phyloP scores from a whole-genome alignment of 208 protist species.

The Kentomonas sorsogonicus region DNA sequence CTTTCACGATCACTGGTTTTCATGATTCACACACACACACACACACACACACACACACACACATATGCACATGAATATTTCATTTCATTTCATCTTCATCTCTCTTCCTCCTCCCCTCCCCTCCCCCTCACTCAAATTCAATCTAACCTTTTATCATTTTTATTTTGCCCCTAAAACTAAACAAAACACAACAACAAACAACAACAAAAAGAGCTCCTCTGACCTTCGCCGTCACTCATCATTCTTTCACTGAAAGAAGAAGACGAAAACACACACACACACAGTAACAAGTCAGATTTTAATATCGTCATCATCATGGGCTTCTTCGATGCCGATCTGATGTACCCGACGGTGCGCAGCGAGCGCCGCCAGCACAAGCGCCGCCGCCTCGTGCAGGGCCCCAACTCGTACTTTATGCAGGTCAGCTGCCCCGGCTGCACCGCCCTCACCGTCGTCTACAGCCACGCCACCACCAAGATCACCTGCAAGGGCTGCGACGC shows the following conservation, averaged over 20 bases:
- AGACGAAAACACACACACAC: background rate
- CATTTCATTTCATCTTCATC: too few relatives aligned
- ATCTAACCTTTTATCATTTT: too few relatives aligned
- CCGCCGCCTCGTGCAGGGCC: constrained; percentile 98
- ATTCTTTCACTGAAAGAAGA: background rate
- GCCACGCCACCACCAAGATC: constrained; percentile 96
- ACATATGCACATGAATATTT: background rate
- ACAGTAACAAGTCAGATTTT: background rate
- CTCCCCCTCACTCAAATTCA: too few relatives aligned
- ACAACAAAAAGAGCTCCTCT: too few relatives aligned
- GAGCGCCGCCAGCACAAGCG: constrained; percentile 98
- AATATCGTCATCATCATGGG: constrained; percentile 47
- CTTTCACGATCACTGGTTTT: too few relatives aligned
- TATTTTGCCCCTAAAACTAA: too few relatives aligned
- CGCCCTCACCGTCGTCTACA: constrained; percentile 96
- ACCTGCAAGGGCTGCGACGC: constrained; percentile 94
- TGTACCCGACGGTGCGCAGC: constrained; percentile 92
- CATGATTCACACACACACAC: too few relatives aligned
- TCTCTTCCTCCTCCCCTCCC: too few relatives aligned
- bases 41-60: too few relatives aligned
- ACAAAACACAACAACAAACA: too few relatives aligned
- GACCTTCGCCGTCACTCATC: too few relatives aligned
- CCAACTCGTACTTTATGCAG: constrained; percentile 99
- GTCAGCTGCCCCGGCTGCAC: constrained; percentile 98
- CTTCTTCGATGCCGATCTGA: constrained; percentile 95